Conservation (phyloP, 805 yeast species). For the Monosporozyma aerobia region DNA sequence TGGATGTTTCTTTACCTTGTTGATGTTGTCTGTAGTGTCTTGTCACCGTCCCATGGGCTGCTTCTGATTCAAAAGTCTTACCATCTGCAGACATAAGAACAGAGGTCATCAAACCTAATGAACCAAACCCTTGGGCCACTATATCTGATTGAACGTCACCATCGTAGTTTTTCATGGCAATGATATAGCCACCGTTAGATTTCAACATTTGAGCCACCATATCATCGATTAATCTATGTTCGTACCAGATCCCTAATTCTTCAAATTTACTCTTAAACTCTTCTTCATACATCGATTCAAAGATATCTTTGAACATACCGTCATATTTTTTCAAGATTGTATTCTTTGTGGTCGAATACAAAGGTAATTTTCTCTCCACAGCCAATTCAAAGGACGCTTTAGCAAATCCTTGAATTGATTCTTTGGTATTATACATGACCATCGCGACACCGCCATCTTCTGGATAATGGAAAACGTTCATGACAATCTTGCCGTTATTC, state of each 20-base stretch:
- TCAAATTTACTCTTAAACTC: slow-evolving; percentile 68
- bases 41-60: slow-evolving; percentile 98
- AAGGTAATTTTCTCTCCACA: slow-evolving; percentile 61
- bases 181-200: slow-evolving; percentile 88
- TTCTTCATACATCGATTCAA: slow-evolving; percentile 66
- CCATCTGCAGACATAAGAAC: slow-evolving; percentile 97
- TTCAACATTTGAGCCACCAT: slow-evolving; percentile 99
- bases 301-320: slow-evolving; percentile 91
- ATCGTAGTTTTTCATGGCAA: slow-evolving; percentile 96
- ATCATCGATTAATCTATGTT: slow-evolving; percentile 93
- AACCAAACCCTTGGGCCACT: slow-evolving; percentile 97
- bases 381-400: slow-evolving; percentile 86
- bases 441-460: slow-evolving; percentile 65
- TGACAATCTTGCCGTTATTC: slow-evolving; percentile 22
- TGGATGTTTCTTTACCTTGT: slow-evolving; percentile 93
- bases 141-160: slow-evolving; percentile 96
- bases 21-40: slow-evolving; percentile 95
- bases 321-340: slow-evolving; percentile 91
- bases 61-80: slow-evolving; percentile 89
- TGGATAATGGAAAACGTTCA: slow-evolving; percentile 42
- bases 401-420: slow-evolving; percentile 87
- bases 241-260: slow-evolving; percentile 82
- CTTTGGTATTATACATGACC: slow-evolving; percentile 94
- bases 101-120: slow-evolving; percentile 94
- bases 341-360: slow-evolving; percentile 87